Conservation (phyloP, 2,329 filamentous ascomycete genomes). For the Pseudopithomyces maydicus region DNA sequence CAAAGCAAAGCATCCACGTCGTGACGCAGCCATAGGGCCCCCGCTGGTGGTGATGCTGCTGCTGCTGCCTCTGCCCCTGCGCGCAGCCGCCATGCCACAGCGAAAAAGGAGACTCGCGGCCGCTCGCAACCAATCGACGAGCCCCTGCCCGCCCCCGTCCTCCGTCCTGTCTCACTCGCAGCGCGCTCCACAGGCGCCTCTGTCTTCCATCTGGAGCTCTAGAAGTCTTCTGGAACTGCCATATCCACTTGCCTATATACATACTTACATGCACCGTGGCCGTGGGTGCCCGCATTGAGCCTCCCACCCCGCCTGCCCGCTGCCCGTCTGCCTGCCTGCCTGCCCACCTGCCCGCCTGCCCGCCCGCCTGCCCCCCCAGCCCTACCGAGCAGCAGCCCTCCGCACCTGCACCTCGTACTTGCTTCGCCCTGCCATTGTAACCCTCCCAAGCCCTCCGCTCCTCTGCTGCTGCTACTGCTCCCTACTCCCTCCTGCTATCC, state of each 20-base stretch:
- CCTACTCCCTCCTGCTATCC: not conserved
- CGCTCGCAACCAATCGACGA: slow-evolving; percentile 5
- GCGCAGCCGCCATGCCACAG: not conserved
- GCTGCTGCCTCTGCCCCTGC: not conserved
- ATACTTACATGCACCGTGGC: not conserved
- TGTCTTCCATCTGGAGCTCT: slow-evolving; percentile 12
- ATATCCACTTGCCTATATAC: not conserved
- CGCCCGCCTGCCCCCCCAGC: not conserved
- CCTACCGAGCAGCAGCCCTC: slow-evolving; percentile 1
- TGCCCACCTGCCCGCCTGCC: not conserved
- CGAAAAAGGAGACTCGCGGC: not conserved
- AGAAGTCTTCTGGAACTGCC: slow-evolving; percentile 33
- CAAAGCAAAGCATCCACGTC: too few relatives aligned
- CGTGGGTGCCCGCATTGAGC: slow-evolving; percentile 14
- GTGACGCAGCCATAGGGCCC: not conserved
- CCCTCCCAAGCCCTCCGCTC: not conserved
- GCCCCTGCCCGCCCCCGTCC: not conserved
- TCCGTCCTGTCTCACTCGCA: slow-evolving; percentile 9
- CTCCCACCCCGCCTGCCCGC: slow-evolving; percentile 5
- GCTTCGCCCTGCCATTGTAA: slow-evolving; percentile 2
- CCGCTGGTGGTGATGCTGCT: not conserved
- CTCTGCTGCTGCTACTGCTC: not conserved
- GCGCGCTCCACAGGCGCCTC: not conserved
- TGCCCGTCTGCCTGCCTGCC: not conserved
- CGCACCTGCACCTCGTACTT: slow-evolving; percentile 14